Evolutionary conservation across 1,284 basidiomycete species (phyloP).

Genomic region (Gomphus bonarii): DNA sequence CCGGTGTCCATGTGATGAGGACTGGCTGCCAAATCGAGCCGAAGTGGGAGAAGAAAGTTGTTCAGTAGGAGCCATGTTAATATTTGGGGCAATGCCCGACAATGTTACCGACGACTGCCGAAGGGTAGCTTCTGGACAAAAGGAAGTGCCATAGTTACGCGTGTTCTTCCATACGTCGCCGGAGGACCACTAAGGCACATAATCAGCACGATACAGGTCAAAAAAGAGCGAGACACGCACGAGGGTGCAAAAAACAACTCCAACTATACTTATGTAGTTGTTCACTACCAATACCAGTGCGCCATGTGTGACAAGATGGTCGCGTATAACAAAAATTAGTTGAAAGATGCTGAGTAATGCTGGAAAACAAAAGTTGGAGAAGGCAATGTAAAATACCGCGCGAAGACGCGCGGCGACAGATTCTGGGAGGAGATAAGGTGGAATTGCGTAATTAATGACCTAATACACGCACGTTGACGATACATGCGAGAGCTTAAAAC

Average conservation of each 20-base stretch:
- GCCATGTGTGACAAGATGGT: conserved; percentile 6
- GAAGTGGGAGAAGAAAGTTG: background rate
- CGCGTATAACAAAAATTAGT: conserved; percentile 12
- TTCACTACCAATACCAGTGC: conserved; percentile 20
- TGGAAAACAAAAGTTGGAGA: conserved; percentile 23
- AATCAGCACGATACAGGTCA: background rate
- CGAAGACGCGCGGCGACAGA: conserved; percentile 1
- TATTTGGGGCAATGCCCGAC: conserved; percentile 4
- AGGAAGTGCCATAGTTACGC: background rate
- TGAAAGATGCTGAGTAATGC: conserved; percentile 20
- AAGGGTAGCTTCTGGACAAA: background rate
- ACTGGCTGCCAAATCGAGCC: background rate
- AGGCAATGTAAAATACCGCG: conserved; percentile 22
- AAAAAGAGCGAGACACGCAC: background rate
- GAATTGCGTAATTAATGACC: conserved; percentile 12
- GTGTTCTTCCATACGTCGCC: conserved; percentile 3
- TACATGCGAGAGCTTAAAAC: conserved; percentile 6
- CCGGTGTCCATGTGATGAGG: background rate
- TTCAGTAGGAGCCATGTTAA: background rate
- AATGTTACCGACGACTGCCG: conserved; percentile 1
- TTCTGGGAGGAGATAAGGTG: conserved; percentile 8
- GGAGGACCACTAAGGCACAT: background rate
- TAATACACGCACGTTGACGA: conserved; percentile 12
- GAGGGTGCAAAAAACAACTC: conserved; percentile 28
- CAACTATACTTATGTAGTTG: conserved; percentile 26